Evolutionary conservation across 805 yeast species (phyloP).

Genomic region (Cyberlindnera mycetangii): DNA sequence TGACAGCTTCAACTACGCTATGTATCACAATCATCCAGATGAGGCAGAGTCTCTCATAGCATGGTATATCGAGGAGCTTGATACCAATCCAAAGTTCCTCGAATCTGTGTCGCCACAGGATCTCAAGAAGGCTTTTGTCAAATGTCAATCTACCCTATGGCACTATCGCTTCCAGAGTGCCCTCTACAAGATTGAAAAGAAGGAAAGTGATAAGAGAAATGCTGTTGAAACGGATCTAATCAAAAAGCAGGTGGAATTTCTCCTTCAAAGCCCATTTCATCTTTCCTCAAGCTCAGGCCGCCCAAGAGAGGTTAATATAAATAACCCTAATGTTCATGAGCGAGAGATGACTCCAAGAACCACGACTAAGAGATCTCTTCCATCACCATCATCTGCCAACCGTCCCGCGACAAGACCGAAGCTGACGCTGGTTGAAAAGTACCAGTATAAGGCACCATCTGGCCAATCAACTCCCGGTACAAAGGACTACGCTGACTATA

Average conservation of each 20-base stretch:
- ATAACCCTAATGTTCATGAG: neutral
- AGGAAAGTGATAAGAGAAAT: constrained; percentile 20
- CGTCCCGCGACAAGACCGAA: neutral
- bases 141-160: constrained; percentile 18
- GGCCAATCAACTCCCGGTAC: neutral
- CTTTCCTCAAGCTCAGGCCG: neutral
- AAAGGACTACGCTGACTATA: constrained; percentile 9
- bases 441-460: neutral
- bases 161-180: constrained; percentile 25
- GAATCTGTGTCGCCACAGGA: constrained; percentile 1
- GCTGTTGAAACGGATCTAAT: constrained; percentile 25
- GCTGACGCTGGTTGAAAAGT: constrained; percentile 7
- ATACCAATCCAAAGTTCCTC: constrained; percentile 1
- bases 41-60: constrained; percentile 7
- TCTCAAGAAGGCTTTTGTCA: constrained; percentile 6
- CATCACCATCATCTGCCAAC: neutral
- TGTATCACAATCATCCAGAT: constrained; percentile 7
- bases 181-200: constrained; percentile 20
- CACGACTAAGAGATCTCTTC: neutral
- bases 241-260: constrained; percentile 22
- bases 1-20: constrained; percentile 5
- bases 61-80: constrained; percentile 7
- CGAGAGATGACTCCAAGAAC: constrained; percentile 4
- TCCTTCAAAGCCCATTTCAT: constrained; percentile 22
- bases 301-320: neutral